Evolutionary conservation across 371 early-diverging fungal species (phyloP).

Genomic region (Mucor racemosus): DNA sequence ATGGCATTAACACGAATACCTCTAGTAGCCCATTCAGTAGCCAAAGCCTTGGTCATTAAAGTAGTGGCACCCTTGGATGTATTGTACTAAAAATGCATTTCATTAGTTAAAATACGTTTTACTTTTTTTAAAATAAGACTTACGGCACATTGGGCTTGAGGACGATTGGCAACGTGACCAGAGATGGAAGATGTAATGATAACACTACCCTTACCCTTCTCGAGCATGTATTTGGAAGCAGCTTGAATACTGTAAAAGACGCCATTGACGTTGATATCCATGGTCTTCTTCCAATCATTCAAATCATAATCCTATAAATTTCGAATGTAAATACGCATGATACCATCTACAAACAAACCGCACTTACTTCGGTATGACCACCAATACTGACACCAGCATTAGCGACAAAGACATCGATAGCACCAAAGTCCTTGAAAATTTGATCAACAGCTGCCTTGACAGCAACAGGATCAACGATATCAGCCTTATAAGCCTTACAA

Average conservation of each 20-base stretch:
- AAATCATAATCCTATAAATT: conserved; percentile 34
- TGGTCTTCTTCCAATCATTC: conserved; percentile 42
- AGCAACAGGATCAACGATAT: conserved; percentile 37
- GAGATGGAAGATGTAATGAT: conserved; percentile 54
- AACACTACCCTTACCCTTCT: conserved; percentile 47
- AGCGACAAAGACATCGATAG: conserved; percentile 54
- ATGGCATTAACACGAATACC: conserved; percentile 55
- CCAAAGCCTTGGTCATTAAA: conserved; percentile 54
- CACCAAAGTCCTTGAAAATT: conserved; percentile 47
- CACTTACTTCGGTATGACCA: conserved; percentile 41
- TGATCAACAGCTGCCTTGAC: conserved; percentile 38
- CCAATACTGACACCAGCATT: conserved; percentile 51
- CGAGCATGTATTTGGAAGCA: conserved; percentile 47
- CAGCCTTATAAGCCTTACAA: conserved; percentile 52
- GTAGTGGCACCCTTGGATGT: conserved; percentile 73
- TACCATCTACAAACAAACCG: background rate
- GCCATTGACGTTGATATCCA: conserved; percentile 56
- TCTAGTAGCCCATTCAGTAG: conserved; percentile 51
- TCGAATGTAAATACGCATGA: background rate
- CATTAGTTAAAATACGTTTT: background rate
- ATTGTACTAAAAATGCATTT: conserved; percentile 42
- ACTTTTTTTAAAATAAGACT: conserved; percentile 13
- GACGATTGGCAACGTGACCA: conserved; percentile 49
- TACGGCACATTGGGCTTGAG: conserved; percentile 52
- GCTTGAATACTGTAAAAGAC: conserved; percentile 52